Evolutionary conservation across 805 yeast species (phyloP).

Genomic region (Pichia gijzeniarum): DNA sequence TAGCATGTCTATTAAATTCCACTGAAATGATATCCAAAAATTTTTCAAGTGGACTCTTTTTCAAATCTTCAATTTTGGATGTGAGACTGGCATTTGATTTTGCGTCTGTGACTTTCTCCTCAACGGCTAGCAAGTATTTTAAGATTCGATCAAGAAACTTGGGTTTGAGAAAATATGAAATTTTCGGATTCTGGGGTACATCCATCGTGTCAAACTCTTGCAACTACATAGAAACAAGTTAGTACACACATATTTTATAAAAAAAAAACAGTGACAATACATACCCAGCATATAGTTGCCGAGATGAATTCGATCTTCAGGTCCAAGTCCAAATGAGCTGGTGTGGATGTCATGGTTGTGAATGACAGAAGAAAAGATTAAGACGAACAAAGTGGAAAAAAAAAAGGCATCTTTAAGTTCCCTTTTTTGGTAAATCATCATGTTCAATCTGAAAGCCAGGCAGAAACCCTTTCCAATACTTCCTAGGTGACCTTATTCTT

Average conservation of each 20-base stretch:
- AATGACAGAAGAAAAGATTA: background rate
- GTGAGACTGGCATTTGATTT: background rate
- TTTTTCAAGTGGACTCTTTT: constrained; percentile 1
- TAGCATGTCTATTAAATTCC: constrained; percentile 4
- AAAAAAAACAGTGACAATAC: background rate
- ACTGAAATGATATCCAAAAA: constrained; percentile 4
- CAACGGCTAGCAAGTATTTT: constrained; percentile 16
- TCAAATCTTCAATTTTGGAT: background rate
- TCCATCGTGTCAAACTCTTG: constrained; percentile 8
- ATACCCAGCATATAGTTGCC: constrained; percentile 11
- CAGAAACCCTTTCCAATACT: too few relatives aligned
- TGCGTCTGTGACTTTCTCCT: constrained; percentile 13
- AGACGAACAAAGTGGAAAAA: background rate
- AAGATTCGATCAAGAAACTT: constrained; percentile 16
- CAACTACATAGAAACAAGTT: constrained; percentile 3
- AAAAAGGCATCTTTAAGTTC: background rate
- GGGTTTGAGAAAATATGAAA: constrained; percentile 13
- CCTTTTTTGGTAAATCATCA: background rate
- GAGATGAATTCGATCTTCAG: constrained; percentile 6
- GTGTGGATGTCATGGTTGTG: background rate
- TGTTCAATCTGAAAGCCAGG: too few relatives aligned
- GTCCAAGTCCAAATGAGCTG: constrained; percentile 1
- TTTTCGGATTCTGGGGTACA: constrained; percentile 1
- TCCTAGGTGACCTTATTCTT: background rate
- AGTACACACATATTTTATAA: background rate